Evolutionary conservation across 2,329 filamentous ascomycete genomes (phyloP), one percentile per base, ranked within the genome.

Genomic region (Calonectria henricotiae): DNA sequence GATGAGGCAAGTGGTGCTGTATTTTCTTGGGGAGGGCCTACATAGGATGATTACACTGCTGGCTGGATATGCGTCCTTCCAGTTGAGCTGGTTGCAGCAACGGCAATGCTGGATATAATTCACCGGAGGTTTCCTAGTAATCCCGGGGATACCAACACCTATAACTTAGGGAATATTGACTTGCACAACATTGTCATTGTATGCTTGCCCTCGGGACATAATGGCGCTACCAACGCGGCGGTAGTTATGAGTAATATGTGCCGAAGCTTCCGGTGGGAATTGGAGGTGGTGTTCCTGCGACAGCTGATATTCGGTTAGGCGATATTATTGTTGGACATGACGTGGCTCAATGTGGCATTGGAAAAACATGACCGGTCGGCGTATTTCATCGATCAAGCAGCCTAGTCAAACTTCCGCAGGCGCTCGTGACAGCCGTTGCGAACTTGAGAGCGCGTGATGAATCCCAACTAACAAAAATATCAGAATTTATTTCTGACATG

Each of bases 141-240:
- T 17, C 15, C 7, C 1, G 23, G 37, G 3, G 51, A 39, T 3
- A 41, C 32, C 20, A 58, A 58, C 35, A 8, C 15, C 32, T 58
- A 58, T 8, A 58, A 32, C 7, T 39, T 58, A n/a, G 51, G 51
- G 25, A 39, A 39, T 23, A 58, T 58, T 4, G 51, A 32, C 4
- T 1, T n/a, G 5, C 51, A 58, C 20, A 58, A 58, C 20, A 27
- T 58, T 27, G 51, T 58, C 4, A 58, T 58, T 39, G 51, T 32
- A 5, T 58, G 51, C 13, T 39, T 58, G 13, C 51, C 51, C 7
- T 25, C 51, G 2, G 35, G 20, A 17, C 20, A 39, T 3, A 39
- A 39, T 25, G 51, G 51, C 20, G 39, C 35, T 5, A 58, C 13
- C 12, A 58, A 58, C 25, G 51, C 51, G 4, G 32, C 51, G 9